Evolutionary conservation across 345 rosid genomes (phyloP).

Genomic region (Populus euphratica): DNA sequence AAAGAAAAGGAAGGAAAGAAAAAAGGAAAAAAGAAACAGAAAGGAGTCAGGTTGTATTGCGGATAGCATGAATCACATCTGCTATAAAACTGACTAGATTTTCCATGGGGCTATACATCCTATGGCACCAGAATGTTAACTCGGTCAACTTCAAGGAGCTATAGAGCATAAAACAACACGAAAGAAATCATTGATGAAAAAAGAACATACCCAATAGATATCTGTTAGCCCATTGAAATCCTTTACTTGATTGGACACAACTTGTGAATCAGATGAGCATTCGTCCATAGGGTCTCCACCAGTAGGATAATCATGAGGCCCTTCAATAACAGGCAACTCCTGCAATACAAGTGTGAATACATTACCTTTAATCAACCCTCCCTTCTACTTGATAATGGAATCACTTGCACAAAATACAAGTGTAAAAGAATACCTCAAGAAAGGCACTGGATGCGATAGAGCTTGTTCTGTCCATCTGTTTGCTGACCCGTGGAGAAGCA

Average conservation of each 20-base stretch:
- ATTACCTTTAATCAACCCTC: constrained; percentile 1
- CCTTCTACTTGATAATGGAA: background rate
- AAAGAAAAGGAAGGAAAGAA: background rate
- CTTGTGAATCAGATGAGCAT: constrained; percentile 33
- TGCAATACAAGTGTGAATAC: constrained; percentile 20
- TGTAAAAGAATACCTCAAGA: constrained; percentile 39
- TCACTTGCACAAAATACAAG: background rate
- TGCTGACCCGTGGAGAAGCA: constrained; percentile 30
- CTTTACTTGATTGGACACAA: constrained; percentile 40
- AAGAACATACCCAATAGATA: constrained; percentile 66
- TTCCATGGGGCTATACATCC: background rate
- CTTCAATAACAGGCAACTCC: constrained; percentile 41
- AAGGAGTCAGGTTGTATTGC: background rate
- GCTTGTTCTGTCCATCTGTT: constrained; percentile 27
- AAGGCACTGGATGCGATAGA: constrained; percentile 23
- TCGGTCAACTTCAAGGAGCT: background rate
- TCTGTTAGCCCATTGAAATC: constrained; percentile 60
- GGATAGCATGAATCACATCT: constrained; percentile 15
- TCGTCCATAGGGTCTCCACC: constrained; percentile 45
- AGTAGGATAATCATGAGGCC: constrained; percentile 28
- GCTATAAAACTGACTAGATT: background rate
- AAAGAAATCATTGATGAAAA: background rate
- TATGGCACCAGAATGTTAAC: background rate
- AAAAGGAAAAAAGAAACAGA: background rate
- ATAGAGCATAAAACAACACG: background rate